Evolutionary conservation across 1,139 yeast genomes (phyloP).

Genomic region (Protomyces gravidus): DNA sequence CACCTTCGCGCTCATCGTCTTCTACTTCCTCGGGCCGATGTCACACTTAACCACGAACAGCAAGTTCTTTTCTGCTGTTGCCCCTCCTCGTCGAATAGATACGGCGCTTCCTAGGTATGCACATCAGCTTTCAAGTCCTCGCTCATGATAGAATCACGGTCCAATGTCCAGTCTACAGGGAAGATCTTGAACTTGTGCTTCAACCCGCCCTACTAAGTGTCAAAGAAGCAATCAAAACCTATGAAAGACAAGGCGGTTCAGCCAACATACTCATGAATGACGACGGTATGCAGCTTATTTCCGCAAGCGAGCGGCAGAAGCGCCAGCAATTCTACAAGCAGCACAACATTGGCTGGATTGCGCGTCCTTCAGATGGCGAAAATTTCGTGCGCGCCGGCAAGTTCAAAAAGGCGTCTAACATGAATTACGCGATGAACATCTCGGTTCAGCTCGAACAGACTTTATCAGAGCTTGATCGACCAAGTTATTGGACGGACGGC

Average conservation of each 20-base stretch:
- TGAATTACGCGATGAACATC: constrained; percentile 32
- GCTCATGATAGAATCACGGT: constrained; percentile 12
- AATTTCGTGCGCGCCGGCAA: constrained; percentile 32
- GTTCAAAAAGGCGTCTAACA: constrained; percentile 33
- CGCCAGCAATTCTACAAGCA: constrained; percentile 31
- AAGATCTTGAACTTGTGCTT: constrained; percentile 31
- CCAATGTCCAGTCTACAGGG: constrained; percentile 31
- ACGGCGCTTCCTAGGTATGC: constrained; percentile 25
- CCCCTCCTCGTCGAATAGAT: constrained; percentile 23
- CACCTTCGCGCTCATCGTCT: constrained; percentile 6
- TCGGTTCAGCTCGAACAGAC: constrained; percentile 31
- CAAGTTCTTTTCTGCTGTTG: constrained; percentile 29
- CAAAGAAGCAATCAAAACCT: constrained; percentile 28
- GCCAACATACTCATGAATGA: constrained; percentile 30
- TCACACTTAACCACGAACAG: constrained; percentile 31
- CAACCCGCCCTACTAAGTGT: constrained; percentile 30
- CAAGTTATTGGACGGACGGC: constrained; percentile 21
- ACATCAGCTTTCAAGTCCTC: background rate
- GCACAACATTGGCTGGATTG: constrained; percentile 32
- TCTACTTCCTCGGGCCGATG: constrained; percentile 32
- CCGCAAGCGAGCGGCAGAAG: constrained; percentile 14
- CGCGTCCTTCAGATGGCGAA: constrained; percentile 33
- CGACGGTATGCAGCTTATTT: constrained; percentile 31
- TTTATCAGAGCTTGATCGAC: constrained; percentile 25
- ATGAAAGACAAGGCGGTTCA: constrained; percentile 32